phyloP scores from a whole-genome alignment of 768 basidiomycete genomes.

The Mycena haematopus region DNA sequence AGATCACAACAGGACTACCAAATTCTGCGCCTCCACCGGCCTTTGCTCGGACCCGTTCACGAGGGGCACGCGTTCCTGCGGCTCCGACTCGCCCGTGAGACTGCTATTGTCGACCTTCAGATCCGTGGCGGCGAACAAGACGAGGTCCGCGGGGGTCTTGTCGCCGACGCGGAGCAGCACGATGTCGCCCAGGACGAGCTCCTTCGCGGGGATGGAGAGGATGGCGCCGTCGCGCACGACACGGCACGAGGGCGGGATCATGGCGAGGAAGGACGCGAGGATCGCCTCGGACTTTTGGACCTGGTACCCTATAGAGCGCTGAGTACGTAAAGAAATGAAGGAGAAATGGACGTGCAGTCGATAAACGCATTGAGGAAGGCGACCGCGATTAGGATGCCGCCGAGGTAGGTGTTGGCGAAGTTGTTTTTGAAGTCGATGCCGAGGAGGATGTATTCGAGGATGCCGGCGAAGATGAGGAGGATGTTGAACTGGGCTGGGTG shows the following conservation, averaged over 20 bases:
- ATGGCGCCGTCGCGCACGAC: constrained; percentile 66
- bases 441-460: constrained; percentile 69
- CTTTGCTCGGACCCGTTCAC: constrained; percentile 53
- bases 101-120: constrained; percentile 77
- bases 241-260: constrained; percentile 74
- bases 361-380: constrained; percentile 75
- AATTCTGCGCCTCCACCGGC: constrained; percentile 69
- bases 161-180: constrained; percentile 70
- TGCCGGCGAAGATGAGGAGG: constrained; percentile 67
- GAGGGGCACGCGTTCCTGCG: constrained; percentile 61
- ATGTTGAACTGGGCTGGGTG: constrained; percentile 56
- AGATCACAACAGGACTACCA: too few species aligned
- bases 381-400: constrained; percentile 70
- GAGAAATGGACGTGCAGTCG: constrained; percentile 51
- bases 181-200: constrained; percentile 70
- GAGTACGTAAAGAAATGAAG: neutral
- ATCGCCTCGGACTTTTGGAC: constrained; percentile 79
- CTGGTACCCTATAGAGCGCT: constrained; percentile 48
- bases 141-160: constrained; percentile 73
- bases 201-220: constrained; percentile 60
- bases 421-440: constrained; percentile 68
- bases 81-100: constrained; percentile 74
- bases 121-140: constrained; percentile 65
- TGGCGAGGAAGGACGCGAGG: constrained; percentile 72
- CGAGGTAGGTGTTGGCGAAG: constrained; percentile 72